Percentiles rank a stretch among this genome's conserved stretches.
Evolutionary conservation across 2,329 filamentous ascomycete species (phyloP).

Genomic region (Xylaria sp.): DNA sequence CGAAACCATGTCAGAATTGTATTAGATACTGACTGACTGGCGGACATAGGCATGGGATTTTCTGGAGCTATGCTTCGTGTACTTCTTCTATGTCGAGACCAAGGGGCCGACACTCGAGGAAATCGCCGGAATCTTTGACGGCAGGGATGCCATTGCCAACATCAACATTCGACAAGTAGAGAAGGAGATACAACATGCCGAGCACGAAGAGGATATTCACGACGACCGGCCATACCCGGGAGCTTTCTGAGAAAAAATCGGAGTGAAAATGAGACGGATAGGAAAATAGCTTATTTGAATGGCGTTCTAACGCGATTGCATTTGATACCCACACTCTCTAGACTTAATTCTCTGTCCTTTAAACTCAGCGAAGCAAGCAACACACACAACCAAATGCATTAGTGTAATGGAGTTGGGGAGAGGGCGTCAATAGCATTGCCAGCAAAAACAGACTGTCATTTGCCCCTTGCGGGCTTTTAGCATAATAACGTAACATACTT

Average conservation of each 20-base stretch:
- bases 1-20: background rate
- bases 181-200: slow-evolving; percentile 59
- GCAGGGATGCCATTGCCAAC: slow-evolving; percentile 65
- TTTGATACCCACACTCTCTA: slow-evolving; percentile 38
- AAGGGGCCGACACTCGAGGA: slow-evolving; percentile 77
- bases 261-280: too few relatives aligned
- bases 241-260: slow-evolving; percentile 22
- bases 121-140: slow-evolving; percentile 76
- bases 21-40: slow-evolving; percentile 28
- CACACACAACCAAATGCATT: slow-evolving; percentile 16
- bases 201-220: slow-evolving; percentile 39
- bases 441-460: slow-evolving; percentile 24
- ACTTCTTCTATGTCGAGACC: slow-evolving; percentile 75
- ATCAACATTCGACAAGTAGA: slow-evolving; percentile 65
- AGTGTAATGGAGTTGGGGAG: slow-evolving; percentile 23
- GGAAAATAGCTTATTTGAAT: background rate
- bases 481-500: slow-evolving; percentile 16
- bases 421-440: background rate
- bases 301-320: slow-evolving; percentile 20
- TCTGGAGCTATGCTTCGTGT: slow-evolving; percentile 69
- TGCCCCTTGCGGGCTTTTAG: slow-evolving; percentile 7
- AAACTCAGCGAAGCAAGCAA: background rate
- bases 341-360: slow-evolving; percentile 8
- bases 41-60: slow-evolving; percentile 63
- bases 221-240: slow-evolving; percentile 35